phyloP scores from a whole-genome alignment of 768 basidiomycete species.

The Boletus sp. region DNA sequence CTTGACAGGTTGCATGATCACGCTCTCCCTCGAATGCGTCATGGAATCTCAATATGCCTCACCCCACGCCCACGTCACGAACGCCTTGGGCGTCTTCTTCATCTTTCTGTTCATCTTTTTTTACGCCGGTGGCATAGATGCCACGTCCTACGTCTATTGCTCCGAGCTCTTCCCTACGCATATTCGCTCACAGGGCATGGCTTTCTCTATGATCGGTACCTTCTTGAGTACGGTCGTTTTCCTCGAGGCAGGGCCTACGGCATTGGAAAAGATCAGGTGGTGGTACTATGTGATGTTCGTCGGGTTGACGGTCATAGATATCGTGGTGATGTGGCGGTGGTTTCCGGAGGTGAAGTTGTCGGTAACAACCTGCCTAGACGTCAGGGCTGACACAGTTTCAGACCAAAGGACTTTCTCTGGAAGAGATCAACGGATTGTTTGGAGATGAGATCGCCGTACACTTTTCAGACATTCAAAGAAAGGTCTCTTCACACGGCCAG shows the following conservation, averaged over 20 bases:
- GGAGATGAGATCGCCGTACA: background rate
- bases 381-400: background rate
- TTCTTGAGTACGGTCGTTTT: background rate
- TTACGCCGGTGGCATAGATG: background rate
- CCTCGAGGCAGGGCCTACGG: background rate
- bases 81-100: background rate
- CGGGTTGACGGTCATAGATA: background rate
- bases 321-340: background rate
- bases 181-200: background rate
- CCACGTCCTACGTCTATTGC: background rate
- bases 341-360: background rate
- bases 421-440: slow-evolving; percentile 3
- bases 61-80: background rate
- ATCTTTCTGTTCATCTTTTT: background rate
- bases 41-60: background rate
- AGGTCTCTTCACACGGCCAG: background rate
- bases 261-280: background rate
- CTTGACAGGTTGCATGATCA: background rate
- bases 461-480: background rate
- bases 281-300: background rate
- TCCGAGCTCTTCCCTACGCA: slow-evolving; percentile 2
- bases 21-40: background rate
- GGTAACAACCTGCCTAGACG: background rate
- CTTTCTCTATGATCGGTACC: slow-evolving; percentile 2
- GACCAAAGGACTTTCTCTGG: background rate